A percentile compares a stretch with the other conserved stretches of the same genome.
Conservation (phyloP, 2,329 filamentous ascomycete species). For the Metarhizium sp. region DNA sequence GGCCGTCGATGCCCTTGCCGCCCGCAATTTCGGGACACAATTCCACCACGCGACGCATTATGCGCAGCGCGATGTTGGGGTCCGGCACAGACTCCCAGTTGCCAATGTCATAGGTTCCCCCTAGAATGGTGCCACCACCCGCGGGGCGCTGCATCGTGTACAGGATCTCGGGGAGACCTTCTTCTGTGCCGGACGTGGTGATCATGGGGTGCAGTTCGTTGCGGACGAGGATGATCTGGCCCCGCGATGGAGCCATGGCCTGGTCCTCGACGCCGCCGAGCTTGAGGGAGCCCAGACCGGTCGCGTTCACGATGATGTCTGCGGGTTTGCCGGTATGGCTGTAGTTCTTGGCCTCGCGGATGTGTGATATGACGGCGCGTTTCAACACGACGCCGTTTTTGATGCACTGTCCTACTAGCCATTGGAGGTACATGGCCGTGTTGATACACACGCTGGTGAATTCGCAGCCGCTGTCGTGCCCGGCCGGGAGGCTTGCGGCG, state of each 20-base stretch:
- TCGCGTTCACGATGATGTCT: slow-evolving; percentile 74
- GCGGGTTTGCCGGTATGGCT: slow-evolving; percentile 46
- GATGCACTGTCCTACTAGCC: slow-evolving; percentile 72
- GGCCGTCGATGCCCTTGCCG: slow-evolving; percentile 59
- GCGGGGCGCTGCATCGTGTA: slow-evolving; percentile 79
- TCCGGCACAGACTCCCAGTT: slow-evolving; percentile 76
- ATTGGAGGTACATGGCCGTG: slow-evolving; percentile 77
- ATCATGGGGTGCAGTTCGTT: slow-evolving; percentile 68
- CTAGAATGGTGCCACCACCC: slow-evolving; percentile 74
- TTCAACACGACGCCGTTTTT: slow-evolving; percentile 61
- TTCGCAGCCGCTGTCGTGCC: slow-evolving; percentile 60
- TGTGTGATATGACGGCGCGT: slow-evolving; percentile 56
- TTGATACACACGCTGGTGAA: slow-evolving; percentile 91
- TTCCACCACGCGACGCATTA: slow-evolving; percentile 70
- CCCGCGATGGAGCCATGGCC: slow-evolving; percentile 65
- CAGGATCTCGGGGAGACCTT: slow-evolving; percentile 59
- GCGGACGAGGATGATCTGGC: slow-evolving; percentile 75
- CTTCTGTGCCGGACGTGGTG: slow-evolving; percentile 61
- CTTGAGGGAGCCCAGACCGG: slow-evolving; percentile 63
- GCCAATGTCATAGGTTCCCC: slow-evolving; percentile 73
- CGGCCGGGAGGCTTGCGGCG: slow-evolving; percentile 48
- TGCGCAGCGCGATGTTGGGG: slow-evolving; percentile 67
- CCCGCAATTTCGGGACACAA: slow-evolving; percentile 53
- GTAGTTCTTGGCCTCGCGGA: slow-evolving; percentile 52
- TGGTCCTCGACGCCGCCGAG: slow-evolving; percentile 76